These are phyloP conservation scores for Amyloporia xantha DNA, from an alignment of 768 basidiomycete species.

Conservation along the genomic window DNA sequence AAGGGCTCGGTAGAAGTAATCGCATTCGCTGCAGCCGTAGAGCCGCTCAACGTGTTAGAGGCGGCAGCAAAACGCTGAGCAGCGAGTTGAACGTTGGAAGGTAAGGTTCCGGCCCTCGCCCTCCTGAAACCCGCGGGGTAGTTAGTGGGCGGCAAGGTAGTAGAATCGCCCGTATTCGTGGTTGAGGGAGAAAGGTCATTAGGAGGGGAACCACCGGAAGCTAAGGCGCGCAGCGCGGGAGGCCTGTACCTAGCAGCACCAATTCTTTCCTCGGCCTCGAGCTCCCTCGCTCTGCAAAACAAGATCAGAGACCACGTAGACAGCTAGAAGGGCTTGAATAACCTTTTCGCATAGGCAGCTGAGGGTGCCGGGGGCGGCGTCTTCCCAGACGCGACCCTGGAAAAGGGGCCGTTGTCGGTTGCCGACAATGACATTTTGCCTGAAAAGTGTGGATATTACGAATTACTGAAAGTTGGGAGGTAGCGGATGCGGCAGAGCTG, in stretches of 20 bases:
- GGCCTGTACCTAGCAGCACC: constrained; percentile 64
- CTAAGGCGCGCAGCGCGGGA: constrained; percentile 67
- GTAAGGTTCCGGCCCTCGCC: constrained; percentile 95
- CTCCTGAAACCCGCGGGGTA: constrained; percentile 85
- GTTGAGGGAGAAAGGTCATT: constrained; percentile 57
- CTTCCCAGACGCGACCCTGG: constrained; percentile 79
- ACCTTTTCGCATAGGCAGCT: constrained; percentile 87
- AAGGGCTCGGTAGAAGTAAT: constrained; percentile 41
- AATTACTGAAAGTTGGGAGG: constrained; percentile 51
- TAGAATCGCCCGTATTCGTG: constrained; percentile 51
- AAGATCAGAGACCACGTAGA: no score
- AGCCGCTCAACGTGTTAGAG: constrained; percentile 47
- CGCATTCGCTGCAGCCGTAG: constrained; percentile 20
- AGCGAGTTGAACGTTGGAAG: constrained; percentile 88
- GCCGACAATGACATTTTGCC: constrained; percentile 91
- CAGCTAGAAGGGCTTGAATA: constrained; percentile 16
- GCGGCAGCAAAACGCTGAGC: constrained; percentile 76
- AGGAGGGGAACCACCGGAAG: constrained; percentile 65
- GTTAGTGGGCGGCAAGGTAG: constrained; percentile 61
- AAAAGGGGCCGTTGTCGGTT: constrained; percentile 73
- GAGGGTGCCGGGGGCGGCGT: constrained; percentile 88
- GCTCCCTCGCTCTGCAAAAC: constrained; percentile 72
- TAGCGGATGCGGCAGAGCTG: constrained; percentile 18
- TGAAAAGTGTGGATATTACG: constrained; percentile 65
- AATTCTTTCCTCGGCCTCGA: constrained; percentile 71